A percentile compares a stretch with the other conserved stretches of the same genome.
phyloP scores from a whole-genome alignment of 2,329 filamentous ascomycete genomes.

The Penicillium sp. region DNA sequence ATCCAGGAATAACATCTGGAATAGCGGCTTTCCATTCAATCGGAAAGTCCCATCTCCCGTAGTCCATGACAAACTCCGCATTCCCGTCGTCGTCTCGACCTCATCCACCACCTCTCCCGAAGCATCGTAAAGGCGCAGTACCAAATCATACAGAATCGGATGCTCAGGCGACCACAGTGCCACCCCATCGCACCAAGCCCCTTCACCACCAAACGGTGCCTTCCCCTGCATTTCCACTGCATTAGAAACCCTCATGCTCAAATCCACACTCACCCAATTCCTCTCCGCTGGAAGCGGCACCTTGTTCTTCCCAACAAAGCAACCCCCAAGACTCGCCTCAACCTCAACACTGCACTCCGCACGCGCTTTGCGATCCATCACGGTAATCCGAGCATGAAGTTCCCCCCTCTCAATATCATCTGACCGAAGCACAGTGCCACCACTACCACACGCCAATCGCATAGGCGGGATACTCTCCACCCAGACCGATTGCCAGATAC shows the following conservation, averaged over 20 bases:
- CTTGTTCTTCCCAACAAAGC: conserved; percentile 46
- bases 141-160: conserved; percentile 63
- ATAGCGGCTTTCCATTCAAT: conserved; percentile 66
- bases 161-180: conserved; percentile 66
- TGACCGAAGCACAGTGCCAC: conserved; percentile 59
- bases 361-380: conserved; percentile 39
- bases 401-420: conserved; percentile 52
- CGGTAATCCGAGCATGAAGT: conserved; percentile 52
- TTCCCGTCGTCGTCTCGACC: conserved; percentile 59
- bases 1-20: conserved; percentile 66
- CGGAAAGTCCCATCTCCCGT: conserved; percentile 58
- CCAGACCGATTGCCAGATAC: conserved; percentile 76
- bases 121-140: conserved; percentile 51
- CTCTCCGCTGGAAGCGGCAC: conserved; percentile 51
- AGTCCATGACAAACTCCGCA: conserved; percentile 61
- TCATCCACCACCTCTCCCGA: conserved; percentile 44
- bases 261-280: conserved; percentile 48
- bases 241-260: conserved; percentile 50
- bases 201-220: conserved; percentile 45
- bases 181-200: conserved; percentile 54
- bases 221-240: conserved; percentile 22
- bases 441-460: conserved; percentile 57
- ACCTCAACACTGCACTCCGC: conserved; percentile 52
- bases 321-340: conserved; percentile 52
- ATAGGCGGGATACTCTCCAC: conserved; percentile 54